Conservation (phyloP, 2,329 filamentous ascomycete genomes). For the Hymenoscyphus infarciens region DNA sequence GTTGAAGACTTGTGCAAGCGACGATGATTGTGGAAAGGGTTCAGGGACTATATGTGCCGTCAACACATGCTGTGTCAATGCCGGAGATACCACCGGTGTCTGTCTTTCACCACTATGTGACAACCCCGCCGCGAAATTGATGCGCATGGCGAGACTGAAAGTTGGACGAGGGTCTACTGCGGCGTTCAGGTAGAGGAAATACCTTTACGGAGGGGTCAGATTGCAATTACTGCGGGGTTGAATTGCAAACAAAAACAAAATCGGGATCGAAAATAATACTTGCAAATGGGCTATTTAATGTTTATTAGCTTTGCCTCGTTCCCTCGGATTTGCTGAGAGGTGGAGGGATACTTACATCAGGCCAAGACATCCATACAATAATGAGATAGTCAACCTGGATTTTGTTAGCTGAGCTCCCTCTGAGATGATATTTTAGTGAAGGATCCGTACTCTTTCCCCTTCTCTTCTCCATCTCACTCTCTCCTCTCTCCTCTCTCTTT, state of each 20-base stretch:
- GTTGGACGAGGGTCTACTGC: neutral
- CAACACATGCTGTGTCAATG: constrained; percentile 21
- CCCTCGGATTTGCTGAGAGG: neutral
- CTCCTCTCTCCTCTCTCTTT: neutral
- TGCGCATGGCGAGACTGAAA: constrained; percentile 9
- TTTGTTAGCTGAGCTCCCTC: neutral
- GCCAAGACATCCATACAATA: neutral
- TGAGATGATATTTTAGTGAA: no score
- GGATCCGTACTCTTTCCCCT: neutral
- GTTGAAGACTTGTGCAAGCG: constrained; percentile 19
- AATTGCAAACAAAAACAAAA: neutral
- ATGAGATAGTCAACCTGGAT: neutral
- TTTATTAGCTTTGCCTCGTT: neutral
- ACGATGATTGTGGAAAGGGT: constrained; percentile 21
- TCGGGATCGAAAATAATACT: neutral
- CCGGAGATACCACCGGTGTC: constrained; percentile 10
- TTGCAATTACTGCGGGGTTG: neutral
- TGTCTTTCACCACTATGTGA: constrained; percentile 22
- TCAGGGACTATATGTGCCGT: constrained; percentile 22
- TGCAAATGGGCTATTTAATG: neutral
- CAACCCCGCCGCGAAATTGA: constrained; percentile 19
- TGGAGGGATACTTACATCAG: neutral
- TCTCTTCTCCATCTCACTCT: neutral
- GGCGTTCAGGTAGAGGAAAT: neutral
- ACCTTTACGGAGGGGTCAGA: no score